Percentiles rank a stretch among this genome's conserved stretches.
Evolutionary conservation across 108 stramenopile species (phyloP).

Genomic region (Aureococcus anophagefferens): DNA sequence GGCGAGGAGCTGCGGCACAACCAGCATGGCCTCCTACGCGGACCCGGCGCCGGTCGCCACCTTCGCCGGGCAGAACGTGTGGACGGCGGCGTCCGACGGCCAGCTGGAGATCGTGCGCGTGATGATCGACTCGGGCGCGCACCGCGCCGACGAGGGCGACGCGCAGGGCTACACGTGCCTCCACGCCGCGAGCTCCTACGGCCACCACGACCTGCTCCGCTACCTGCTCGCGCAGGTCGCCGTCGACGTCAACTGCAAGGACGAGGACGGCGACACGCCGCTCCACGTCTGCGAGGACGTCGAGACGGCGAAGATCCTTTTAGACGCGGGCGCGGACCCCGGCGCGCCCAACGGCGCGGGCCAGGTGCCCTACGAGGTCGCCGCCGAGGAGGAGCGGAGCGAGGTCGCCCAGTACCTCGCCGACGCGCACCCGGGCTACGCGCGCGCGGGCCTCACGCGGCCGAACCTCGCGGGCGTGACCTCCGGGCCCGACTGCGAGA

Average conservation of each 20-base stretch:
- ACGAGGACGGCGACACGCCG: slow-evolving; percentile 58
- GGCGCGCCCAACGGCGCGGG: slow-evolving; percentile 29
- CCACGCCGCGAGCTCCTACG: slow-evolving; percentile 7
- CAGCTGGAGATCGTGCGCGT: too few relatives aligned
- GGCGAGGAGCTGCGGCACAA: too few relatives aligned
- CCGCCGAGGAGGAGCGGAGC: slow-evolving; percentile 38
- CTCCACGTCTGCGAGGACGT: slow-evolving; percentile 51
- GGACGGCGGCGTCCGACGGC: too few relatives aligned
- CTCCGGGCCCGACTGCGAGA: too few relatives aligned
- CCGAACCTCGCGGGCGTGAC: too few relatives aligned
- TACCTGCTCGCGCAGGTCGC: slow-evolving; percentile 1
- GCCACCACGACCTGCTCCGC: neutral
- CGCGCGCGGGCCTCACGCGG: too few relatives aligned
- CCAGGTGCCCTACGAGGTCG: slow-evolving; percentile 43
- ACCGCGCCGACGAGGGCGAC: neutral
- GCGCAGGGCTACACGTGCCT: slow-evolving; percentile 10
- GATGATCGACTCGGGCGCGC: too few relatives aligned
- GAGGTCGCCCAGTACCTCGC: slow-evolving; percentile 34
- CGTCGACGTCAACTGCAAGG: slow-evolving; percentile 25
- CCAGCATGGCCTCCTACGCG: too few relatives aligned
- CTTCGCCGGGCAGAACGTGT: too few relatives aligned
- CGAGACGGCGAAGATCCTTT: slow-evolving; percentile 31
- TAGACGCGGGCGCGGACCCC: slow-evolving; percentile 30
- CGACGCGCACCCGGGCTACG: too few relatives aligned
- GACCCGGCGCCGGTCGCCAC: too few relatives aligned